Evolutionary conservation across 2,329 filamentous ascomycete genomes (phyloP).

Genomic region (Tricladium varicosporioides): DNA sequence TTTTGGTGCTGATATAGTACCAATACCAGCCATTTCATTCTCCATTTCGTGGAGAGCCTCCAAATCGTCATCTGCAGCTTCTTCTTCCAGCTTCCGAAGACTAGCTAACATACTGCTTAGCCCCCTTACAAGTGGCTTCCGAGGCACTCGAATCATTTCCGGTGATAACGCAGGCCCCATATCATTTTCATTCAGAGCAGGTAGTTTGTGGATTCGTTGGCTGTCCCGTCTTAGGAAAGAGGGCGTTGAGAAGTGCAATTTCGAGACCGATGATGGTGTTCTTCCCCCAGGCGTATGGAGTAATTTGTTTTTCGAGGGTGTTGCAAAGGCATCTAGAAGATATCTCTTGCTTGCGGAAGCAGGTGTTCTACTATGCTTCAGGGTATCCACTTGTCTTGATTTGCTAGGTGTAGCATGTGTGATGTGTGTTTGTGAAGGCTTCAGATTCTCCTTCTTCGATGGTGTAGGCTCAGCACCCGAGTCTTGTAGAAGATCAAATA

Average conservation of each 20-base stretch:
- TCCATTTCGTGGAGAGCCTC: slow-evolving; percentile 74
- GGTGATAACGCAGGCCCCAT: slow-evolving; percentile 48
- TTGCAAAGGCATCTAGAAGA: slow-evolving; percentile 61
- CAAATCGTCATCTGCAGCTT: slow-evolving; percentile 68
- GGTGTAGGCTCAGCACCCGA: slow-evolving; percentile 45
- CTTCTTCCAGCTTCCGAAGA: slow-evolving; percentile 67
- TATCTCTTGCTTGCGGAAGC: slow-evolving; percentile 57
- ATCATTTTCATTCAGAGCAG: slow-evolving; percentile 55
- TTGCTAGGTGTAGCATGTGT: slow-evolving; percentile 40
- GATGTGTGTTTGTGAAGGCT: slow-evolving; percentile 20
- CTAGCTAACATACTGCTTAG: slow-evolving; percentile 73
- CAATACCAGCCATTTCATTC: slow-evolving; percentile 36
- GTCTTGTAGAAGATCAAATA: slow-evolving; percentile 68
- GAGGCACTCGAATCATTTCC: slow-evolving; percentile 47
- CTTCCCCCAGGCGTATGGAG: slow-evolving; percentile 38
- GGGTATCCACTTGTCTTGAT: slow-evolving; percentile 8
- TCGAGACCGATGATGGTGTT: slow-evolving; percentile 52
- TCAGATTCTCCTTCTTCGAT: slow-evolving; percentile 21
- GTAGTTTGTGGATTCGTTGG: slow-evolving; percentile 40
- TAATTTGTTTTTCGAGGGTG: slow-evolving; percentile 55
- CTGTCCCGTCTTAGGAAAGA: slow-evolving; percentile 61
- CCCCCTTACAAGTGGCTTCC: slow-evolving; percentile 63
- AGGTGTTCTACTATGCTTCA: slow-evolving; percentile 40
- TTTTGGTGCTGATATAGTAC: slow-evolving; percentile 10
- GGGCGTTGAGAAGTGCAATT: slow-evolving; percentile 65